phyloP scores from a whole-genome alignment of 495 filamentous ascomycete species.

The Xylaria longipes region DNA sequence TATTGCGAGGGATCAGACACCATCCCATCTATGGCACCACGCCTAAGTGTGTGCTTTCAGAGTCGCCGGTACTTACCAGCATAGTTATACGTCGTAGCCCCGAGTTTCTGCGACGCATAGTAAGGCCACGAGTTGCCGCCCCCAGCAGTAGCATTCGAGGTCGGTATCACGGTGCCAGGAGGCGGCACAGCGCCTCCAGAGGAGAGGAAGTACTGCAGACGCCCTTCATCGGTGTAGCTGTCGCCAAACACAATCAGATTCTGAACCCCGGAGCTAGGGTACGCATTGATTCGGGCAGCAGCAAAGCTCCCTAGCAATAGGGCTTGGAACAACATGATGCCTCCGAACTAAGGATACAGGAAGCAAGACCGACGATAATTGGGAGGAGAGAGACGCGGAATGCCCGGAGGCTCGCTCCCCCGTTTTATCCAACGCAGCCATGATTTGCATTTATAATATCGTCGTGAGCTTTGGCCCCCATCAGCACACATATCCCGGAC shows the following conservation, averaged over 20 bases:
- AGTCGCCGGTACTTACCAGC: constrained; percentile 44
- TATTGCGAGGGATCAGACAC: constrained; percentile 8
- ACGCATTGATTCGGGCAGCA: not conserved
- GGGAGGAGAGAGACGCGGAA: not conserved
- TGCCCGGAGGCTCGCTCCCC: not conserved
- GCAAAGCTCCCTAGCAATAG: not conserved
- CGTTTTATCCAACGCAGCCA: not conserved
- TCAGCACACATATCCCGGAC: not conserved
- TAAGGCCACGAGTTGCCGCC: constrained; percentile 75
- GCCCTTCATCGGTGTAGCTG: constrained; percentile 76
- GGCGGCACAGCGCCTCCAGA: constrained; percentile 67
- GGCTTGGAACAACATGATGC: constrained; percentile 9
- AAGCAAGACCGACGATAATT: not conserved
- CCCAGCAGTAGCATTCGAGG: constrained; percentile 57
- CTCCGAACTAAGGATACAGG: too few relatives aligned
- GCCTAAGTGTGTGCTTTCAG: not conserved
- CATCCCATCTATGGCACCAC: not conserved
- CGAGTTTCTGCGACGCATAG: constrained; percentile 61
- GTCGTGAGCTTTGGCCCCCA: not conserved
- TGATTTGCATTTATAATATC: not conserved
- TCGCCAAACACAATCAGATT: constrained; percentile 62
- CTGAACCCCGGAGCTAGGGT: not conserved
- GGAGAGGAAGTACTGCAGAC: constrained; percentile 64
- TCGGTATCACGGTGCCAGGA: constrained; percentile 55
- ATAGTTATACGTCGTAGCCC: constrained; percentile 72